These are phyloP conservation scores for Rosa hybrid DNA, from an alignment of 331 rosid species.

Conservation along the genomic window DNA sequence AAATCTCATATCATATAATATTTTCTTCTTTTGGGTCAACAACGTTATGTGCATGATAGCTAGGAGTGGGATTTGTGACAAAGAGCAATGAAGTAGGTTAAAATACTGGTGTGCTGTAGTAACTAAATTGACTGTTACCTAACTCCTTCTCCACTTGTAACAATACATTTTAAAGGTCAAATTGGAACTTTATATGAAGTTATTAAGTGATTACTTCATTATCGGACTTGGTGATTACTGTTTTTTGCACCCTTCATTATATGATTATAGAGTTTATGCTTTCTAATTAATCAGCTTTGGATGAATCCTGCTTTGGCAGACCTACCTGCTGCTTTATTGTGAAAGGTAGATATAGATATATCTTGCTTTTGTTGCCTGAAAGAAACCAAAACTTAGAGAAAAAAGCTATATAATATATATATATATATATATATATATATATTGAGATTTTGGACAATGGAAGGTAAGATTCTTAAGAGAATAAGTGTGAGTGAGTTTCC, in stretches of 20 bases:
- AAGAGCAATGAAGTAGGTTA: slow-evolving; percentile 26
- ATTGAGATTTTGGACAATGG: slow-evolving; percentile 11
- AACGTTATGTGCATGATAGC: slow-evolving; percentile 15
- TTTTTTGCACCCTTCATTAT: not conserved
- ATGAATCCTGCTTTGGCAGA: slow-evolving; percentile 13
- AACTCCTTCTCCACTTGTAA: slow-evolving; percentile 27
- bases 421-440: not conserved
- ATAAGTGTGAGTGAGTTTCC: not conserved
- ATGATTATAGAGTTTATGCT: not conserved
- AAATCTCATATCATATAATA: not conserved
- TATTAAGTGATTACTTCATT: not conserved
- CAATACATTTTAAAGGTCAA: slow-evolving; percentile 25
- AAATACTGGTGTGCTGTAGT: slow-evolving; percentile 24
- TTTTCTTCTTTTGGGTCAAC: slow-evolving; percentile 7
- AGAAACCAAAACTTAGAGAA: slow-evolving; percentile 13
- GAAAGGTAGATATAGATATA: not conserved
- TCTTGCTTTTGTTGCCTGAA: slow-evolving; percentile 8
- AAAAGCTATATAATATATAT: not conserved
- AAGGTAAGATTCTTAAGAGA: slow-evolving; percentile 7
- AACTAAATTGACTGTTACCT: slow-evolving; percentile 47
- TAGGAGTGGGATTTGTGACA: slow-evolving; percentile 10
- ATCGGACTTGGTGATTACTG: not conserved
- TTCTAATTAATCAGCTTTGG: slow-evolving; percentile 4
- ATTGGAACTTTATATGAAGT: slow-evolving; percentile 7
- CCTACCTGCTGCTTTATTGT: slow-evolving; percentile 19